A percentile compares a stretch with the other conserved stretches of the same genome.
These are phyloP conservation scores for Tetracentron sinense DNA, from an alignment of 164 flowering plant species.

Conservation along the genomic window DNA sequence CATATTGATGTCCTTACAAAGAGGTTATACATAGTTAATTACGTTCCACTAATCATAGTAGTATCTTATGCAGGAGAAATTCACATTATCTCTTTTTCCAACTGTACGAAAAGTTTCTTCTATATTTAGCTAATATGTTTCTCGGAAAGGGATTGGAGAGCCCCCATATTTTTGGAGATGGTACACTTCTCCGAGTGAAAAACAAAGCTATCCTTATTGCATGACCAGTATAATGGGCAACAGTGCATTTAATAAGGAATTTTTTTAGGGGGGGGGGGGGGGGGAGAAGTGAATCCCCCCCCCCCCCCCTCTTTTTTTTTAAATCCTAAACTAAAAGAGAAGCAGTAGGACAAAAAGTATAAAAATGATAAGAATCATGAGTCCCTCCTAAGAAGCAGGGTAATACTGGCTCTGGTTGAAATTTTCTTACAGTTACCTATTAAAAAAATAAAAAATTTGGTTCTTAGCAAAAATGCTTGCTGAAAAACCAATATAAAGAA, in stretches of 20 bases:
- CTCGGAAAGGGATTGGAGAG: neutral
- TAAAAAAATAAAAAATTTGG: too few species aligned
- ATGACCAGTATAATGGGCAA: neutral
- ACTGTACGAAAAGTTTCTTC: neutral
- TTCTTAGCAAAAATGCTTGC: neutral
- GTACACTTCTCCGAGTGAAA: neutral
- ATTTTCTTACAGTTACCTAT: too few species aligned
- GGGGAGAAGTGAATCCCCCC: too few species aligned
- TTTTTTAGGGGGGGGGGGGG: too few species aligned
- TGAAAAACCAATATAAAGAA: neutral
- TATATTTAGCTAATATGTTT: neutral
- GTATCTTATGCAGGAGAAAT: neutral
- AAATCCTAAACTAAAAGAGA: neutral
- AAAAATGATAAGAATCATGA: neutral
- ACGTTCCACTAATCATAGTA: neutral
- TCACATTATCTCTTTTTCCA: neutral
- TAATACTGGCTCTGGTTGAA: too few species aligned
- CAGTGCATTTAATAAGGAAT: neutral
- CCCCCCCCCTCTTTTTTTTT: too few species aligned
- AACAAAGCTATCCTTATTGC: neutral
- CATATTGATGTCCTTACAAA: slow-evolving; percentile 89
- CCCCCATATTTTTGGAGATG: neutral
- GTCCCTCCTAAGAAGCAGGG: neutral
- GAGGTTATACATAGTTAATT: slow-evolving; percentile 44
- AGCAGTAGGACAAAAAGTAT: too few species aligned